Evolutionary conservation across 768 basidiomycete species (phyloP).

Genomic region (Amyloporia xantha): DNA sequence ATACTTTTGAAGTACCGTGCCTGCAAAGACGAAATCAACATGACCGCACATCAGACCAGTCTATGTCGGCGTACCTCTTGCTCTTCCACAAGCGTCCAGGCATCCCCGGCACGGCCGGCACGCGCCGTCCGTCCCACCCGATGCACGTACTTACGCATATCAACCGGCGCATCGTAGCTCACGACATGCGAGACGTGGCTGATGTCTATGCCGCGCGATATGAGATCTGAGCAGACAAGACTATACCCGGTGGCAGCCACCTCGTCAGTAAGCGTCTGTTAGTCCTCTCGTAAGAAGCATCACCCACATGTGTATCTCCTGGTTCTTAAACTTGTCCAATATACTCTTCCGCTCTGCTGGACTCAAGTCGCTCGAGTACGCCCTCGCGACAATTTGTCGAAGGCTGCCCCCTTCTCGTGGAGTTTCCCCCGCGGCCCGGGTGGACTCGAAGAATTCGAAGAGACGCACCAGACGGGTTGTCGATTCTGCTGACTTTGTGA

Average conservation of each 20-base stretch:
- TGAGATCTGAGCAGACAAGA: slow-evolving; percentile 92
- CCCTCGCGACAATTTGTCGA: slow-evolving; percentile 40
- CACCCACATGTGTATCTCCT: slow-evolving; percentile 77
- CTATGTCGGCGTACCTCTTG: slow-evolving; percentile 56
- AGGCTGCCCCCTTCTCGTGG: slow-evolving; percentile 7
- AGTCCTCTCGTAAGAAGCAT: too few relatives aligned
- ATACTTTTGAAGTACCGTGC: slow-evolving; percentile 85
- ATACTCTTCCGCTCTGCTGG: slow-evolving; percentile 67
- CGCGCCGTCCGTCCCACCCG: slow-evolving; percentile 94
- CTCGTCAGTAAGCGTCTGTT: too few relatives aligned
- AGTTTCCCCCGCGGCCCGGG: slow-evolving; percentile 13
- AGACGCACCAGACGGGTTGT: slow-evolving; percentile 75
- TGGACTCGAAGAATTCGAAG: slow-evolving; percentile 70
- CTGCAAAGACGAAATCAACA: slow-evolving; percentile 29
- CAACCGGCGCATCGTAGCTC: slow-evolving; percentile 93
- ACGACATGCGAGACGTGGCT: slow-evolving; percentile 89
- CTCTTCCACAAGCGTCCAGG: slow-evolving; percentile 94
- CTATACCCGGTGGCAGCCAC: slow-evolving; percentile 31
- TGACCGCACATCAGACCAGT: background rate
- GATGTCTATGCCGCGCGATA: slow-evolving; percentile 94
- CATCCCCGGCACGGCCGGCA: slow-evolving; percentile 81
- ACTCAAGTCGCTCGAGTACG: slow-evolving; percentile 86
- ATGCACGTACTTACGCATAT: slow-evolving; percentile 98
- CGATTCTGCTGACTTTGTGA: slow-evolving; percentile 96
- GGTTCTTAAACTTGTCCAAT: slow-evolving; percentile 73